Evolutionary conservation across 2,329 filamentous ascomycete genomes (phyloP).

Genomic region (Cladosporium sphaerospermum): DNA sequence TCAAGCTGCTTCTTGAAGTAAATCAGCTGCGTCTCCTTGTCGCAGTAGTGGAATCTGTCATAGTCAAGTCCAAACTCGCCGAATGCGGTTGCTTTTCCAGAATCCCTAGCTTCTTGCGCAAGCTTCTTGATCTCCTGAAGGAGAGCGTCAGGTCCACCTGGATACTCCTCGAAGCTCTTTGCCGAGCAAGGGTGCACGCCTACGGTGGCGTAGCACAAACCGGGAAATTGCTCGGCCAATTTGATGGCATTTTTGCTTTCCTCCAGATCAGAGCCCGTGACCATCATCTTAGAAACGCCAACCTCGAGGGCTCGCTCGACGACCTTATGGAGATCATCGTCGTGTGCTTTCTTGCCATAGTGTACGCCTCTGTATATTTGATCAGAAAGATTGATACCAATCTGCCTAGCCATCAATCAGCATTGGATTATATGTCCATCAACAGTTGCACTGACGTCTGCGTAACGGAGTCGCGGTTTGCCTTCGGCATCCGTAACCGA

Average conservation of each 20-base stretch:
- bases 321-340: conserved; percentile 68
- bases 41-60: conserved; percentile 78
- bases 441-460: conserved; percentile 37
- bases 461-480: conserved; percentile 31
- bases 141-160: conserved; percentile 50
- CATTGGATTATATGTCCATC: conserved; percentile 4
- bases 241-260: conserved; percentile 70
- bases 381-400: conserved; percentile 95
- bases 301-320: conserved; percentile 69
- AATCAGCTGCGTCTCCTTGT: conserved; percentile 71
- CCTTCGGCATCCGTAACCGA: conserved; percentile 14
- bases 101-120: conserved; percentile 52
- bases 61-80: conserved; percentile 97
- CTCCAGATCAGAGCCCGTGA: conserved; percentile 81
- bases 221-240: conserved; percentile 67
- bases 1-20: conserved; percentile 80
- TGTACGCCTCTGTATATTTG: conserved; percentile 82
- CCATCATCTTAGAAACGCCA: conserved; percentile 83
- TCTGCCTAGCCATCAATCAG: conserved; percentile 36
- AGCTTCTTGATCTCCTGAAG: conserved; percentile 58
- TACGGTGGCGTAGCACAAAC: conserved; percentile 79
- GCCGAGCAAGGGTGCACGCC: conserved; percentile 91
- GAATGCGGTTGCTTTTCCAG: conserved; percentile 66
- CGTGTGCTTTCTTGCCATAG: conserved; percentile 69
- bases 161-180: conserved; percentile 63